Base-by-base conservation (phyloP, 768 basidiomycete species). In the Mycena amicta region DNA sequence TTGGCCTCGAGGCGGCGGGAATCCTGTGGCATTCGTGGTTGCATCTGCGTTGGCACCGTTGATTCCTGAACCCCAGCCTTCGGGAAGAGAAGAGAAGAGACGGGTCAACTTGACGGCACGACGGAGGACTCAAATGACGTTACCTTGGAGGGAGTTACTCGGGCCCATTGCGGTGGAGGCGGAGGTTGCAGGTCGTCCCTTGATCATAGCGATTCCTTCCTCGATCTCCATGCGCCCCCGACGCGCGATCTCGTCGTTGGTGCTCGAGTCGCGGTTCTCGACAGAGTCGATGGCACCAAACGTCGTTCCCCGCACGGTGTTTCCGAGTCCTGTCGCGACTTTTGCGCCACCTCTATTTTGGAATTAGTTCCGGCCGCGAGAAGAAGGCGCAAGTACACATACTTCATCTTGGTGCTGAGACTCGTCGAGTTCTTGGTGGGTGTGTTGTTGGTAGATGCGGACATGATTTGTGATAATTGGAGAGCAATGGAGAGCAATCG, bases 271-370 rank as follows among this genome's bases (percentile, higher is more conserved):
- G 13, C 69, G 62, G 4, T 69, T 66, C 2, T 71, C 62, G 11
- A 74, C 33, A 1, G 70, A 68, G 53, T 82, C 80, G 11, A 80
- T 59, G 3, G 74, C 73, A 12, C 75, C 74, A 46, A 81, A 63
- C 8, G 73, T 57, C 0, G 78, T 73, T 5, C 82, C 82, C 25
- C 80, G 75, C 4, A 82, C 55, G 41, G 70, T 75, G 33, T 83
- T 81, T 5, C 80, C 78, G 1, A 77, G 27, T 3, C 82, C 82
- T 79, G 57, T 53, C 15, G 39, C 43, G 18, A 53, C 45, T 27
- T 45, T n/a, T 1, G 39, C 64, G 18, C 68, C 56, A 28, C 50
- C 27, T 29, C 27, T 30, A 8, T 13, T 6, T 23, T n/a, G 20
- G 20, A 23, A n/a, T n/a, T n/a, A n/a, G n/a, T n/a, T n/a, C n/a